Evolutionary conservation across 2,329 filamentous ascomycete genomes (phyloP).

Genomic region (Colletotrichum sp.): DNA sequence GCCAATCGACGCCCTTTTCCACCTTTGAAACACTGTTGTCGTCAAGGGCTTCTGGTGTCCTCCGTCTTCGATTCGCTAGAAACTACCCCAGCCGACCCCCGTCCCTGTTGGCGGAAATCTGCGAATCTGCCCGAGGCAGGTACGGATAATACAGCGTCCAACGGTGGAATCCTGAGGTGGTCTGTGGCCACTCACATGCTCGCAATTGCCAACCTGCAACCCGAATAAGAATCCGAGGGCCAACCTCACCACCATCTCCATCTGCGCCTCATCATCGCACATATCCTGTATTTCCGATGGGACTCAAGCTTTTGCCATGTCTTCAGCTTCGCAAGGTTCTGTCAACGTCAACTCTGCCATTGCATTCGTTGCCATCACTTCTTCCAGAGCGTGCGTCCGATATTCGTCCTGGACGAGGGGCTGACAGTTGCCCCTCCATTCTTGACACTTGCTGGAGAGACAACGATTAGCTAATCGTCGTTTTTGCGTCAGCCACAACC

Average conservation of each 20-base stretch:
- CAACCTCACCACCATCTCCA: background rate
- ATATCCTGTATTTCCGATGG: background rate
- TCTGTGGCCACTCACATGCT: background rate
- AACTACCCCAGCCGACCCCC: background rate
- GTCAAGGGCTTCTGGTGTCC: background rate
- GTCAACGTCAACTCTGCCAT: background rate
- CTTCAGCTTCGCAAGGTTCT: background rate
- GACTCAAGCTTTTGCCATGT: background rate
- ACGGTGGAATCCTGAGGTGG: background rate
- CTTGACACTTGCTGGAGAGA: background rate
- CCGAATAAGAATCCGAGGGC: conserved; percentile 20
- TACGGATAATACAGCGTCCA: background rate
- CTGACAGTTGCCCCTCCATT: background rate
- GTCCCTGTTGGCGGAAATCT: background rate
- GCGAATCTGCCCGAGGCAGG: background rate
- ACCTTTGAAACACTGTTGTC: background rate
- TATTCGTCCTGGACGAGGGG: background rate
- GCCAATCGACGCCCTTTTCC: background rate
- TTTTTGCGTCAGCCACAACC: background rate
- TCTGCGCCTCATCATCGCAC: background rate
- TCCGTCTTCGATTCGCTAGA: background rate
- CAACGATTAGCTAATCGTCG: background rate
- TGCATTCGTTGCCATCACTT: background rate
- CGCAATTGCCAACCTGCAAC: conserved; percentile 4
- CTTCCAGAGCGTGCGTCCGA: background rate